These are phyloP conservation scores for Yamadazyma olivae DNA, from an alignment of 805 yeast genomes.

Conservation along the genomic window DNA sequence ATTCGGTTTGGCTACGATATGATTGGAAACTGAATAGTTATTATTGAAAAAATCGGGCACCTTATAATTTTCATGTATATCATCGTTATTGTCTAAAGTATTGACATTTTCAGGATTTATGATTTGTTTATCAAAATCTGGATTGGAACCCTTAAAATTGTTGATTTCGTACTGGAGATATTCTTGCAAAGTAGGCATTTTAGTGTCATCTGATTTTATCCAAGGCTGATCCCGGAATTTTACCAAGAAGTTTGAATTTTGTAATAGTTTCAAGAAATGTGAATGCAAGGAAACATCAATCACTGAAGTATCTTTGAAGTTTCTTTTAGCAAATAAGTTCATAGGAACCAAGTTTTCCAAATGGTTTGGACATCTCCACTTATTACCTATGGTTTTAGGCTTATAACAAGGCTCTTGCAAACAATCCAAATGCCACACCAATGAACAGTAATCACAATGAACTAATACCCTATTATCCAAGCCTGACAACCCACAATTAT, in stretches of 20 bases:
- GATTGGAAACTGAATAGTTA: conserved; percentile 16
- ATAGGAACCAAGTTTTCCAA: conserved; percentile 48
- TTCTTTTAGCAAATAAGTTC: conserved; percentile 36
- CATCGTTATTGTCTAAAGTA: conserved; percentile 14
- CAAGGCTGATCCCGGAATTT: conserved; percentile 34
- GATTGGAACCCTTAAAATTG: conserved; percentile 17
- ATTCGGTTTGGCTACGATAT: conserved; percentile 20
- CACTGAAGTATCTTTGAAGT: conserved; percentile 48
- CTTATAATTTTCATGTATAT: conserved; percentile 20
- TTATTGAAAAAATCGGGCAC: conserved; percentile 29
- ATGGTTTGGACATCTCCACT: conserved; percentile 94
- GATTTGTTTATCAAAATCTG: conserved; percentile 9
- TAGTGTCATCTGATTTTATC: conserved; percentile 15
- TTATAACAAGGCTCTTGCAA: conserved; percentile 70
- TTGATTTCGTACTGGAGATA: conserved; percentile 25
- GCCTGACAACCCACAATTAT: conserved; percentile 72
- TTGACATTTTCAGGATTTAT: conserved; percentile 6
- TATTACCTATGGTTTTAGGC: conserved; percentile 68
- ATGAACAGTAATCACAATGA: conserved; percentile 79
- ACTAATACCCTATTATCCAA: conserved; percentile 54
- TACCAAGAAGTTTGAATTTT: conserved; percentile 25
- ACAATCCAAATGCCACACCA: conserved; percentile 90
- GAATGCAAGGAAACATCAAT: conserved; percentile 48
- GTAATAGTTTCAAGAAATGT: conserved; percentile 30
- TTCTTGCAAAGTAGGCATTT: conserved; percentile 23